Conservation (phyloP, 495 filamentous ascomycete genomes). For the Parmelia sp. region DNA sequence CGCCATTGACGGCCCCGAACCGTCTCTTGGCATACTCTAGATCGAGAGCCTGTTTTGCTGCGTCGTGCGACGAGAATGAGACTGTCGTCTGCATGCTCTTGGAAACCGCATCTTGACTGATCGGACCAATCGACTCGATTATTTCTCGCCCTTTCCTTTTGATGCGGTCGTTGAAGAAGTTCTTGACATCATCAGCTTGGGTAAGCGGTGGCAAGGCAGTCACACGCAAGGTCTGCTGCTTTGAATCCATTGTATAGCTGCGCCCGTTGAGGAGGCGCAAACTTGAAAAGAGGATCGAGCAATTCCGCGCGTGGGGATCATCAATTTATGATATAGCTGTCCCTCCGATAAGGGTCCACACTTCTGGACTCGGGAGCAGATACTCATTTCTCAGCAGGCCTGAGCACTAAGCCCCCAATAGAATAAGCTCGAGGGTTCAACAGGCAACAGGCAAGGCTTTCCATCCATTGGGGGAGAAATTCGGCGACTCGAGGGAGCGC, state of each 20-base stretch:
- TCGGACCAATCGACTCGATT: neutral
- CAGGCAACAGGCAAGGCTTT: neutral
- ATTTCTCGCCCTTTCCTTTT: neutral
- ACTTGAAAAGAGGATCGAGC: neutral
- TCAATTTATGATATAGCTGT: neutral
- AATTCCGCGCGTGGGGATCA: neutral
- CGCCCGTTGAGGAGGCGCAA: neutral
- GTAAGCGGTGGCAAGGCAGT: neutral
- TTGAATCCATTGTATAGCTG: neutral
- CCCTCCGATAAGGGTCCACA: neutral
- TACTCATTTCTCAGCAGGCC: neutral
- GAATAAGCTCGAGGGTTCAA: neutral
- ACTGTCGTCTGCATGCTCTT: conserved; percentile 4
- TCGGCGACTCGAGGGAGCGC: neutral
- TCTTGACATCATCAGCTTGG: neutral
- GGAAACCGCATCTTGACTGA: neutral
- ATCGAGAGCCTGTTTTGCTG: neutral
- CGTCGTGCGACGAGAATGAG: conserved; percentile 3
- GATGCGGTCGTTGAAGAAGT: conserved; percentile 4
- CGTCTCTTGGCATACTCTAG: neutral
- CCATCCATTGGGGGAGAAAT: neutral
- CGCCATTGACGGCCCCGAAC: neutral
- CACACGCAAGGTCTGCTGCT: conserved; percentile 5
- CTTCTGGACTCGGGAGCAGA: neutral
- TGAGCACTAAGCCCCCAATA: too few relatives aligned